These are phyloP conservation scores for Rubroboletus satanas DNA, from an alignment of 768 basidiomycete genomes.

Conservation along the genomic window DNA sequence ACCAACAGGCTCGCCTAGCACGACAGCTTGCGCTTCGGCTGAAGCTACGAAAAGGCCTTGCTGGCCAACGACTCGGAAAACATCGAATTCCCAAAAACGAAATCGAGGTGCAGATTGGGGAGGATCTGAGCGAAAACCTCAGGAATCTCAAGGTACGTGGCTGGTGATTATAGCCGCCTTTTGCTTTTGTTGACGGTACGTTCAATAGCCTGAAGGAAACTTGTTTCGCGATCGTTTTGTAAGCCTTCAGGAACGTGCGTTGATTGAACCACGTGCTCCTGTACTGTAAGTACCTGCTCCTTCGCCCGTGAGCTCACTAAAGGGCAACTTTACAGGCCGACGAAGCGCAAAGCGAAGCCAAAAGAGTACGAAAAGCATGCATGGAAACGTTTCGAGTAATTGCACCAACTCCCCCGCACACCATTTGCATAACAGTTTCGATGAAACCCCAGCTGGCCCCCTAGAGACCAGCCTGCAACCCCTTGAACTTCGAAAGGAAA, in stretches of 20 bases:
- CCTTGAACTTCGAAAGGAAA: neutral
- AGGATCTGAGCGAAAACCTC: constrained; percentile 83
- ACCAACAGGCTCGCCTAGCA: constrained; percentile 34
- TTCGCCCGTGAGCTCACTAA: neutral
- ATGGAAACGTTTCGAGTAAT: constrained; percentile 66
- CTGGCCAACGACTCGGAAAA: constrained; percentile 75
- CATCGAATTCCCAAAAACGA: constrained; percentile 64
- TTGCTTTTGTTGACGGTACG: neutral
- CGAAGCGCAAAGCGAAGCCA: constrained; percentile 39
- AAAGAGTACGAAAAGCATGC: constrained; percentile 77
- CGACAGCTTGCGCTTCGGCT: constrained; percentile 44
- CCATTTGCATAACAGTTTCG: neutral
- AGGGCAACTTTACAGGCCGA: constrained; percentile 16
- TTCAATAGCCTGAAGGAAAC: constrained; percentile 82
- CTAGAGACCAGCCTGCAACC: neutral
- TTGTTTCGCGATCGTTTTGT: constrained; percentile 86
- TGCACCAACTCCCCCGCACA: neutral
- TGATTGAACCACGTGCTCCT: constrained; percentile 82
- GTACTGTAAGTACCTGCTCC: constrained; percentile 53
- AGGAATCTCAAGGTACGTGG: constrained; percentile 72
- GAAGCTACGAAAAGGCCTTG: constrained; percentile 60
- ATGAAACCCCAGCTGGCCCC: neutral
- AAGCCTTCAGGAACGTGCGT: constrained; percentile 81
- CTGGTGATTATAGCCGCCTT: neutral
- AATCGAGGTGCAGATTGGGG: constrained; percentile 85